A percentile compares a stretch with the other conserved stretches of the same genome.
Conservation (phyloP, 192 early-diverging fungal genomes). For the Dispira simplex region DNA sequence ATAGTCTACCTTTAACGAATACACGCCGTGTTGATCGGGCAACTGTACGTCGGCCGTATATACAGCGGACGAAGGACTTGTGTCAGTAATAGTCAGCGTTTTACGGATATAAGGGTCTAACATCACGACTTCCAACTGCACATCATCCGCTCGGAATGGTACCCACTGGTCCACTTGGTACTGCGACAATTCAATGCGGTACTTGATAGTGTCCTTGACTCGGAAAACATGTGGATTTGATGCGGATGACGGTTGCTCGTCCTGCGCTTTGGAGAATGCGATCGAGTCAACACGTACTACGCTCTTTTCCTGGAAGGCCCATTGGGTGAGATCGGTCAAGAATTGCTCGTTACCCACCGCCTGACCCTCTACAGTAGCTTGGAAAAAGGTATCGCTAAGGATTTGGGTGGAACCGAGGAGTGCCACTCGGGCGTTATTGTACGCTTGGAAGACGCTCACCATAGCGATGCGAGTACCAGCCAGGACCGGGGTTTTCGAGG, state of each 20-base stretch:
- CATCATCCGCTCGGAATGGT: conserved; percentile 60
- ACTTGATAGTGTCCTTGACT: conserved; percentile 87
- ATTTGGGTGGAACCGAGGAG: conserved; percentile 70
- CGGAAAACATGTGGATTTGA: conserved; percentile 42
- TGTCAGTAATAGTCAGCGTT: conserved; percentile 29
- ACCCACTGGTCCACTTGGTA: conserved; percentile 65
- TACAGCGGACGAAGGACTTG: conserved; percentile 13
- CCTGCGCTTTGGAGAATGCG: conserved; percentile 49
- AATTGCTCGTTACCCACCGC: conserved; percentile 56
- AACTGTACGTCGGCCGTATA: conserved; percentile 42
- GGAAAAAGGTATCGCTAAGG: conserved; percentile 57
- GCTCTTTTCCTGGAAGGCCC: conserved; percentile 86
- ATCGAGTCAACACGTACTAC: conserved; percentile 56
- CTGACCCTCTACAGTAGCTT: not conserved
- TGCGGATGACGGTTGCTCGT: conserved; percentile 32
- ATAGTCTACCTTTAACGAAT: conserved; percentile 92
- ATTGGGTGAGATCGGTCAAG: conserved; percentile 55
- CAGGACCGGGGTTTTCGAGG: conserved; percentile 19
- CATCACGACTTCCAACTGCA: conserved; percentile 93
- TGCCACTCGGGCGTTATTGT: conserved; percentile 73
- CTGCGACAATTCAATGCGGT: conserved; percentile 64
- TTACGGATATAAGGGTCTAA: conserved; percentile 89
- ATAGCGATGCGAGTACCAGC: conserved; percentile 49
- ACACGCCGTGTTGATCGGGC: conserved; percentile 95
- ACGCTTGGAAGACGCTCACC: conserved; percentile 75